These are phyloP conservation scores for Heterobasidion parviporum DNA, from an alignment of 1,284 basidiomycete genomes.

Conservation along the genomic window DNA sequence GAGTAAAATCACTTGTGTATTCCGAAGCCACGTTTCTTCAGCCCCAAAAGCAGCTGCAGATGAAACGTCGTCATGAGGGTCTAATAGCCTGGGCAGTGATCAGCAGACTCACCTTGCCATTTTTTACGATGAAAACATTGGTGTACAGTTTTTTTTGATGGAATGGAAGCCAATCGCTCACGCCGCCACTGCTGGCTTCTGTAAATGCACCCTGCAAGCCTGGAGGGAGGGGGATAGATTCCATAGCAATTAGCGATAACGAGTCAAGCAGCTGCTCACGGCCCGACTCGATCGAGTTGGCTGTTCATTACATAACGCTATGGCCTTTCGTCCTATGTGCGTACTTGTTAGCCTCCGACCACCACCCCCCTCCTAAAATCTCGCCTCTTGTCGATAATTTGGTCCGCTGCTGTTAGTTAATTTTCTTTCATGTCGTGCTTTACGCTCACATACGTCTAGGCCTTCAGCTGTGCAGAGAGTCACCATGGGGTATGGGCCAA, in stretches of 20 bases:
- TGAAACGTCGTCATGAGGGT: background rate
- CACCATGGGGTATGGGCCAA: background rate
- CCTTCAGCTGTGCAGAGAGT: background rate
- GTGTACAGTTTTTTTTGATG: constrained; percentile 41
- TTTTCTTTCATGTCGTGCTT: too few species aligned
- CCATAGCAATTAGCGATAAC: background rate
- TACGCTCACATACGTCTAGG: background rate
- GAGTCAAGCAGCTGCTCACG: background rate
- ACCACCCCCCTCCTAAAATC: background rate
- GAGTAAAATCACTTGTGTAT: constrained; percentile 34
- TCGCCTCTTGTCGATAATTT: background rate
- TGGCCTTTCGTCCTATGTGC: background rate
- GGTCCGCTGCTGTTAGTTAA: too few species aligned
- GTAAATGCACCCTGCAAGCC: constrained; percentile 26
- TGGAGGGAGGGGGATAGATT: constrained; percentile 15
- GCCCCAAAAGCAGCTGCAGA: constrained; percentile 48
- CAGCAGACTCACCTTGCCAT: constrained; percentile 20
- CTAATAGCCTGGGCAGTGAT: background rate
- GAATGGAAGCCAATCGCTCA: constrained; percentile 31
- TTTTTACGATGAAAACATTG: constrained; percentile 46
- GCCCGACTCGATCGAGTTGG: background rate
- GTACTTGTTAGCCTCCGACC: background rate
- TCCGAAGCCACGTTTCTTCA: constrained; percentile 69
- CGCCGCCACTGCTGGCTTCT: constrained; percentile 27
- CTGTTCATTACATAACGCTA: background rate